Base-by-base conservation (phyloP, 139 green algal genomes). In the Chlorella sp. region DNA sequence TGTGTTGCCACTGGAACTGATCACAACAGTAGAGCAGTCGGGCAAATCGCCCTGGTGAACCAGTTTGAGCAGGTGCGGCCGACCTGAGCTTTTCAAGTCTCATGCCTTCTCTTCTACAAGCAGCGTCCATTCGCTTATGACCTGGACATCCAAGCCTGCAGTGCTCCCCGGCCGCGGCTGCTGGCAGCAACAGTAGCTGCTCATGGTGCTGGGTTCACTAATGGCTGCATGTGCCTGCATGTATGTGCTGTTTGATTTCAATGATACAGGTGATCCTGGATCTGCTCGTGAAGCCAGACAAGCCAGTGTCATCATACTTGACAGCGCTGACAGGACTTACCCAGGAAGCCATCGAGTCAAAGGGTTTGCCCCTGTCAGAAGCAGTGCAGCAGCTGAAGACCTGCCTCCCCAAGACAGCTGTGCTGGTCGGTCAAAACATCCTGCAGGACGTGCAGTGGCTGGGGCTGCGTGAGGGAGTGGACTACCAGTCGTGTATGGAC, bases 341-440 rank as follows among this genome's bases (percentile, higher is more conserved):
- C 17, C 35, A 71, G 2, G 81, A 90, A 23, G 27, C 92, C 4
- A 70, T 97, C 10, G 77, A 88, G 5, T 31, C 35, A 34, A 73
- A 88, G 31, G 93, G 92, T 27, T 70, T 75, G n/a, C 29, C 77
- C 55, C 65, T 67, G 0, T 27, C 78, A 14, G 33, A 34, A 35
- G 60, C 75, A 20, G 79, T 97, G 34, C 73, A 72, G 0, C n/a
- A 62, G 3, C 59, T n/a, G n/a, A n/a, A n/a, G n/a, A n/a, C n/a
- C n/a, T n/a, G 60, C 5, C 82, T 97, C 35, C 92, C 92, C 0
- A 32, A 35, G 0, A 50, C 78, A 26, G 87, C 87, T 1, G 80
- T 92, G 2, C 83, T 97, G 26, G 88, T 97, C 26, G 93, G 93
- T 0, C 91, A 97, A 67, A 95, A 91, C 83, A 95, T 97, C 31